Percentiles rank a stretch among this genome's conserved stretches.
Evolutionary conservation across 2,329 filamentous ascomycete species (phyloP).

Genomic region (Knufia petricola): DNA sequence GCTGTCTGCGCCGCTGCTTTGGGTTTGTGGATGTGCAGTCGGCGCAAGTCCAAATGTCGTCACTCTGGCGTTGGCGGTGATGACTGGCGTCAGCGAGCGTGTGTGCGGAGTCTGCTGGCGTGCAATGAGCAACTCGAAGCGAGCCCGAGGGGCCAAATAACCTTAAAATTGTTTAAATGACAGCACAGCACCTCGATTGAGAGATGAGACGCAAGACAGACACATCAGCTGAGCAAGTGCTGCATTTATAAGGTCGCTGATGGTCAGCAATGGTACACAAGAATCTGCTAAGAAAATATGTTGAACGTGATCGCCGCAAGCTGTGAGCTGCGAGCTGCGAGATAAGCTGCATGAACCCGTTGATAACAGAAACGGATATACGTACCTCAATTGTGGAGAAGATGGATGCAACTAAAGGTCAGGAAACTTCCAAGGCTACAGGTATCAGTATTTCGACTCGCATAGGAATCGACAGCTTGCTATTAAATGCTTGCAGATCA

Average conservation of each 20-base stretch:
- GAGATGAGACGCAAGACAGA: background rate
- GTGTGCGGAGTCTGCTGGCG: background rate
- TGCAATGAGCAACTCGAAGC: background rate
- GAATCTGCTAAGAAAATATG: too few species aligned
- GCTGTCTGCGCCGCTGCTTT: background rate
- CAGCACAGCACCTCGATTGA: background rate
- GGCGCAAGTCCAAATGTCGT: slow-evolving; percentile 3
- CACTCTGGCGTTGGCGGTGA: background rate
- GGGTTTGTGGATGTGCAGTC: background rate
- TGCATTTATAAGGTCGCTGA: background rate
- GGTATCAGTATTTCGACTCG: too few species aligned
- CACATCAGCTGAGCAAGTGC: background rate
- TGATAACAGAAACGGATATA: too few species aligned
- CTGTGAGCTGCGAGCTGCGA: background rate
- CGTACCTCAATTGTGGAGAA: too few species aligned
- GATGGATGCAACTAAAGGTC: too few species aligned
- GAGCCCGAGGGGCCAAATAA: background rate
- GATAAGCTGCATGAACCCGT: background rate
- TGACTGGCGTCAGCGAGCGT: background rate
- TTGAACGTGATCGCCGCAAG: background rate
- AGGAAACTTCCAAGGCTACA: too few species aligned
- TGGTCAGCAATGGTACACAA: background rate
- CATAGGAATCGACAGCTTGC: too few species aligned
- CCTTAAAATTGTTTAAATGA: background rate
- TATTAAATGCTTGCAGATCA: too few species aligned